These are phyloP conservation scores for Wickerhamiella infanticola DNA, from an alignment of 1,139 yeast genomes.

Conservation along the genomic window DNA sequence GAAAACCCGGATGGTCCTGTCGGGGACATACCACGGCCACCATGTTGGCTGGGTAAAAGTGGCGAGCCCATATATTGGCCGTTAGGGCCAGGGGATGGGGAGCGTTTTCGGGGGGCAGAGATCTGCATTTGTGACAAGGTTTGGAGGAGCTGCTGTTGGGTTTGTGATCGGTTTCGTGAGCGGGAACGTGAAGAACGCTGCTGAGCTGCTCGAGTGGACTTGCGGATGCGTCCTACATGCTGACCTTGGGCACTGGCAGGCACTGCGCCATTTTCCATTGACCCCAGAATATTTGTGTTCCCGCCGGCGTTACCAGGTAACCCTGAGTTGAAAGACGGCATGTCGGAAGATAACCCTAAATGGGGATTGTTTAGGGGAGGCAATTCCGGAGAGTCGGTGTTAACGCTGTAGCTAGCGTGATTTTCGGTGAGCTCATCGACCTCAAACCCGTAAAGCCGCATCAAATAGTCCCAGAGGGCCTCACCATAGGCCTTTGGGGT, in stretches of 20 bases:
- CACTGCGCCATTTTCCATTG: not conserved
- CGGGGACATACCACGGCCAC: not conserved
- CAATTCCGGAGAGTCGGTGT: not conserved
- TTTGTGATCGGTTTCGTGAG: conserved; percentile 12
- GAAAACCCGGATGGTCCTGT: too few species aligned
- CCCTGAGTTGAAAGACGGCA: not conserved
- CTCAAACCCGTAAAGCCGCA: conserved; percentile 14
- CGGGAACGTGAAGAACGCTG: conserved; percentile 7
- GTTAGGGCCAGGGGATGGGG: not conserved
- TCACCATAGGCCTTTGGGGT: conserved; percentile 87
- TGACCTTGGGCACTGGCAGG: conserved; percentile 5
- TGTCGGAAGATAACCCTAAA: not conserved
- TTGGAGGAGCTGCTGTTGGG: conserved; percentile 10
- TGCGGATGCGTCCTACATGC: conserved; percentile 11
- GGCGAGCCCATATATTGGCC: not conserved
- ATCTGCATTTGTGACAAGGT: conserved; percentile 4
- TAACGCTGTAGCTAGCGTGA: not conserved
- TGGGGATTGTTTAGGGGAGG: not conserved
- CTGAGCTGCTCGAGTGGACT: conserved; percentile 4
- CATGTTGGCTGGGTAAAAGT: not conserved
- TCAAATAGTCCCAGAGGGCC: conserved; percentile 47
- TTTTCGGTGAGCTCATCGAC: conserved; percentile 7
- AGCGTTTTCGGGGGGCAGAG: not conserved
- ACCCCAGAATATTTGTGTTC: not conserved
- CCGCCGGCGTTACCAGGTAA: not conserved